phyloP scores from a whole-genome alignment of 345 rosid species.

The Euclidium syriacum region DNA sequence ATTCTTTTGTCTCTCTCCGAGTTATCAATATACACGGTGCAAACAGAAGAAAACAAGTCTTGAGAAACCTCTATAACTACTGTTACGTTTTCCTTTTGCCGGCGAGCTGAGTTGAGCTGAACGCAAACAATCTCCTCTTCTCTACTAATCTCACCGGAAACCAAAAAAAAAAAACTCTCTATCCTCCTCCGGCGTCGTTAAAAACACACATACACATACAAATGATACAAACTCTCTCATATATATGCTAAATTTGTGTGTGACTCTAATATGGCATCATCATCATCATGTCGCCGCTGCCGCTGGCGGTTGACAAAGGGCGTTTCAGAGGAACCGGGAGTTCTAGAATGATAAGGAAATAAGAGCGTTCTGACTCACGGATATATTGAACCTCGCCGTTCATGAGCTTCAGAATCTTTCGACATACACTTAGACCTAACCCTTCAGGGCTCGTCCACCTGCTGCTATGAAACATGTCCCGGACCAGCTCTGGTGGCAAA shows the following conservation, averaged over 20 bases:
- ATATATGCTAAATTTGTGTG: neutral
- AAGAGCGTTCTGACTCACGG: slow-evolving; percentile 80
- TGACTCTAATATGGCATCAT: slow-evolving; percentile 24
- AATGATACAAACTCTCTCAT: slow-evolving; percentile 17
- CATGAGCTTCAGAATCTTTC: slow-evolving; percentile 88
- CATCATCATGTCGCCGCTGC: slow-evolving; percentile 22
- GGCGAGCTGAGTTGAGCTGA: neutral
- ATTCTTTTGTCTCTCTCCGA: slow-evolving; percentile 7
- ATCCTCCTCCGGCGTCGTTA: slow-evolving; percentile 11
- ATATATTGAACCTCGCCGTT: slow-evolving; percentile 90
- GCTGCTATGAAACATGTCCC: slow-evolving; percentile 88
- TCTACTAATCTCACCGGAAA: slow-evolving; percentile 19
- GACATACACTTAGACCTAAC: slow-evolving; percentile 86
- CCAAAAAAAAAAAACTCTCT: slow-evolving; percentile 7
- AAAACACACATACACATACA: neutral
- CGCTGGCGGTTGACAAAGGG: slow-evolving; percentile 18
- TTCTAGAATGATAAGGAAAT: slow-evolving; percentile 69
- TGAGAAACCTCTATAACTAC: slow-evolving; percentile 16
- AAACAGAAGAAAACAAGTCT: slow-evolving; percentile 14
- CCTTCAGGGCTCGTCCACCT: slow-evolving; percentile 84
- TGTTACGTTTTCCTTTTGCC: slow-evolving; percentile 8
- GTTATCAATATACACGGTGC: slow-evolving; percentile 23
- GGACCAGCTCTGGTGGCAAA: slow-evolving; percentile 79
- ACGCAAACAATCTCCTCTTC: slow-evolving; percentile 13
- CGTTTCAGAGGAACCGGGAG: slow-evolving; percentile 44